Base-by-base conservation (phyloP, 805 yeast species). In the Yarrowia osloensis region DNA sequence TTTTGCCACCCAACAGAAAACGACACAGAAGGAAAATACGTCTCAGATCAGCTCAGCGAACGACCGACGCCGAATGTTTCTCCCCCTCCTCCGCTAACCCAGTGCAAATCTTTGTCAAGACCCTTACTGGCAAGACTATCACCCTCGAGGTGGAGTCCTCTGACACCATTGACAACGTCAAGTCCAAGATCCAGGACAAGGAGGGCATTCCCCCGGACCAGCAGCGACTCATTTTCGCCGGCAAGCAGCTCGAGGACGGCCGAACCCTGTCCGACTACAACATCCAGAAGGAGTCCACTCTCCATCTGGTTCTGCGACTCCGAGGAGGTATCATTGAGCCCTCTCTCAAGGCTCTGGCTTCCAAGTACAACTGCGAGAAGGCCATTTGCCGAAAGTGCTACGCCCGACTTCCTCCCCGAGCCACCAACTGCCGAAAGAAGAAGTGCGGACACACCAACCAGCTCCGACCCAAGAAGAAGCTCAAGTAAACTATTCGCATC, bases 351-450 rank as follows among this genome's bases (percentile, higher is more conserved):
- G 97, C 94, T 78, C 88, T 95, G 80, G 99, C 99, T 83, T 91
- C 98, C 81, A 95, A 95, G 86, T 95, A 90, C 94, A 95, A 95
- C 96, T 95, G 98, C 88, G 99, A 95, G 75, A 95, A 95, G 86
- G 82, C 97, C 75, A 94, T 95, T 82, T 95, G 99, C 89, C 96
- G 99, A 86, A 91, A 93, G 83, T 95, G 99, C 88, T 95, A 95
- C 89, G 98, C 99, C 79, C 95, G 99, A 88, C 93, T 95, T 81
- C 99, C 99, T 81, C 97, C 99, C 85, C 96, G 98, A 90, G 99
- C 99, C 78, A 95, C 98, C 85, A 95, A 95, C 97, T 95, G 99
- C 89, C 92, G 99, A 88, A 95, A 95, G 98, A 92, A 98, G 91
- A 95, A 95, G 89, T 95, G 99, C 86, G 99, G 99, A 81, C 99